These are phyloP conservation scores for Fistulifera pelliculosa DNA, from an alignment of 108 stramenopile species.

Conservation along the genomic window DNA sequence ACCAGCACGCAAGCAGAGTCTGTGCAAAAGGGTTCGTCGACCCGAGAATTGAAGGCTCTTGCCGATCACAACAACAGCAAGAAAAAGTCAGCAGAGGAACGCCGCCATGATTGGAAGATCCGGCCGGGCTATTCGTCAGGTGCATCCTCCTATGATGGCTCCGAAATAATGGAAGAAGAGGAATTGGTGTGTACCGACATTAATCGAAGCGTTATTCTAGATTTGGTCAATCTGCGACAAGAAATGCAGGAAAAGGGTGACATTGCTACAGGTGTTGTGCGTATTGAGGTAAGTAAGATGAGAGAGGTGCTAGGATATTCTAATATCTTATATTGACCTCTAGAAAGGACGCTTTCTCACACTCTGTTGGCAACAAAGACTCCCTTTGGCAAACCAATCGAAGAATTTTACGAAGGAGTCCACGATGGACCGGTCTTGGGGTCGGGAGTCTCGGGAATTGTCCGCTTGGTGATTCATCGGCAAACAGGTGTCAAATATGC, in stretches of 20 bases:
- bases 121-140: slow-evolving; percentile 13
- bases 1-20: too few relatives aligned
- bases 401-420: slow-evolving; percentile 79
- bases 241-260: slow-evolving; percentile 3
- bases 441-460: slow-evolving; percentile 70
- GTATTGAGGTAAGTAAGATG: slow-evolving; percentile 33
- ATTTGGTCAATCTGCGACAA: slow-evolving; percentile 3
- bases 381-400: slow-evolving; percentile 62
- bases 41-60: too few relatives aligned
- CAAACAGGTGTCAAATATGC: slow-evolving; percentile 74
- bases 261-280: slow-evolving; percentile 47
- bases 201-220: background rate
- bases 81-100: too few relatives aligned
- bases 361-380: slow-evolving; percentile 5
- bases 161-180: too few relatives aligned
- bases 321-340: background rate
- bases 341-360: background rate
- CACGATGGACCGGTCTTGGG: slow-evolving; percentile 73
- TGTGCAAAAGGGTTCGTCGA: too few relatives aligned
- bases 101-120: slow-evolving; percentile 3
- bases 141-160: slow-evolving; percentile 8
- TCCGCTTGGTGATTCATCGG: slow-evolving; percentile 61
- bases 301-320: background rate
- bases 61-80: too few relatives aligned
- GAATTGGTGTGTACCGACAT: background rate